Evolutionary conservation across 108 stramenopile species (phyloP), one percentile per base, ranked within the genome.

Genomic region (Licmophora abbreviata): DNA sequence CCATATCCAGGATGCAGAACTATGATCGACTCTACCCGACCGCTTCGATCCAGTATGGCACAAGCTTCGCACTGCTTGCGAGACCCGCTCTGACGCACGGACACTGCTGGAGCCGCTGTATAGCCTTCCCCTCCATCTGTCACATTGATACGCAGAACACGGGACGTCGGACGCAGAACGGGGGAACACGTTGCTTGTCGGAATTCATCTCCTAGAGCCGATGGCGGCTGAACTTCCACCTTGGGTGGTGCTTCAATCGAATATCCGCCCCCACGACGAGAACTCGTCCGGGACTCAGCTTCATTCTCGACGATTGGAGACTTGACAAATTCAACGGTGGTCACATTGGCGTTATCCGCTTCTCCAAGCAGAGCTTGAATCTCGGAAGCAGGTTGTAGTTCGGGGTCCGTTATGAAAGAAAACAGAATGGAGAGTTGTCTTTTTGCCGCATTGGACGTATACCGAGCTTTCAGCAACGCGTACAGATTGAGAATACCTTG

Each of bases 391-490:
- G 91, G 91, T 64, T 92, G 90, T 21, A 85, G 63, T 33, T 63
- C 46, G 18, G 85, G 81, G 45, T 63, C 43, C 27, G 74, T 64
- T 43, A 93, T 79, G 54, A 93, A 62, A 0, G 84, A 83, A 69
- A 93, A 93, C n/a, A 93, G 67, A 47, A 93, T 76, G 34, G 91
- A 84, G 45, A 93, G 77, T 52, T 93, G 91, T 51, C 63, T 64
- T 44, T 93, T 93, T 29, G 69, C 76, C 26, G 77, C 71, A 0
- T 54, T 40, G 22, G 77, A 70, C 20, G 80, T 86, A 51, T 93
- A 93, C 24, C 91, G 73, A 42, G 85, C 85, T 56, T 85, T 77
- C 8, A 93, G 66, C 14, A 93, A 57, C 15, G 86, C 60, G 48
- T 83, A 82, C 14, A 93, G 59, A 51, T 88, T 93, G 31, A 85